Percentiles rank a stretch among this genome's conserved stretches.
Conservation (phyloP, 495 filamentous ascomycete genomes). For the Trichocladium antarcticum region DNA sequence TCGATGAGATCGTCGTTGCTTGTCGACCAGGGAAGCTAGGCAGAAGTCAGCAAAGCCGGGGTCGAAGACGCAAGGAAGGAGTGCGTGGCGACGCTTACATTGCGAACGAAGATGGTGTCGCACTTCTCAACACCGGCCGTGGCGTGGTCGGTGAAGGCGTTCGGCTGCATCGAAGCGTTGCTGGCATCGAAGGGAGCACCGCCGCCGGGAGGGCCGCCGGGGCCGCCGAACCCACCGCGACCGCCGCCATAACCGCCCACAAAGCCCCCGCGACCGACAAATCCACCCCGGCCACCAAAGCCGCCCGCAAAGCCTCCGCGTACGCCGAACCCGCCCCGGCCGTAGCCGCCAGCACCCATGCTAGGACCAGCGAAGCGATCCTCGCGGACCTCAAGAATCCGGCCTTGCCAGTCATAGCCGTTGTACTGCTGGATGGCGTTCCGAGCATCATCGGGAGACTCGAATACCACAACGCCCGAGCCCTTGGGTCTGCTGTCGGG, state of each 20-base stretch:
- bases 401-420: slow-evolving; percentile 96
- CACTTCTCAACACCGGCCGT: slow-evolving; percentile 77
- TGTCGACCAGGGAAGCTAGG: slow-evolving; percentile 91
- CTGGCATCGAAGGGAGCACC: slow-evolving; percentile 33
- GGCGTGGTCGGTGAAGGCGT: slow-evolving; percentile 91
- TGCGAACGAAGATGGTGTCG: slow-evolving; percentile 86
- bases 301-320: slow-evolving; percentile 49
- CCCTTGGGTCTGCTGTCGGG: slow-evolving; percentile 90
- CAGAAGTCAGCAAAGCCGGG: slow-evolving; percentile 15
- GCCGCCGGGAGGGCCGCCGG: slow-evolving; percentile 22
- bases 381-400: slow-evolving; percentile 85
- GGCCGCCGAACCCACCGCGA: slow-evolving; percentile 40
- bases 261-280: slow-evolving; percentile 24
- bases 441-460: slow-evolving; percentile 84
- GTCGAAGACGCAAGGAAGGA: not conserved
- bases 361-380: slow-evolving; percentile 77
- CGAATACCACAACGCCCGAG: slow-evolving; percentile 93
- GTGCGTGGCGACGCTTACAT: slow-evolving; percentile 52
- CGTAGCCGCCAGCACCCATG: slow-evolving; percentile 46
- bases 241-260: slow-evolving; percentile 34
- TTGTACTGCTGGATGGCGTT: slow-evolving; percentile 96
- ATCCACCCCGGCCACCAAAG: slow-evolving; percentile 38
- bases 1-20: slow-evolving; percentile 96
- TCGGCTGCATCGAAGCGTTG: slow-evolving; percentile 55
- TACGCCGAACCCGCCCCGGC: slow-evolving; percentile 45